phyloP scores from a whole-genome alignment of 2,329 filamentous ascomycete genomes.

The Epichloe gansuensis region DNA sequence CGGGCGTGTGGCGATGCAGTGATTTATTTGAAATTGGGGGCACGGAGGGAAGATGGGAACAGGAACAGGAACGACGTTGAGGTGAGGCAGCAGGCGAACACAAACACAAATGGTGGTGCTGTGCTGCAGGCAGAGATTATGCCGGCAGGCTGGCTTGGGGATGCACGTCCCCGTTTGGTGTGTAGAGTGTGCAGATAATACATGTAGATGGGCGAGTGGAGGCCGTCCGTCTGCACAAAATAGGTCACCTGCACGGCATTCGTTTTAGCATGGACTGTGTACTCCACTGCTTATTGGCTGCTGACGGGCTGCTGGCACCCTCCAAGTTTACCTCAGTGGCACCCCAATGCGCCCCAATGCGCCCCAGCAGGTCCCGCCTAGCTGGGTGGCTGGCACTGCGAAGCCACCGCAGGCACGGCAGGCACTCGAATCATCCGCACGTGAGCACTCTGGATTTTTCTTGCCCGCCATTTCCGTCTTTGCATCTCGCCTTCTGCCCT shows the following conservation, averaged over 20 bases:
- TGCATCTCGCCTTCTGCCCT: not conserved
- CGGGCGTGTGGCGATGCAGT: not conserved
- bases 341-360: slow-evolving; percentile 1
- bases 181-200: too few species aligned
- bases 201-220: too few species aligned
- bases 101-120: too few species aligned
- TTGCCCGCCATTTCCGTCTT: not conserved
- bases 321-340: slow-evolving; percentile 1
- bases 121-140: too few species aligned
- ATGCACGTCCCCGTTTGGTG: not conserved
- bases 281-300: slow-evolving; percentile 4
- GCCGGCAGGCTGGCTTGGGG: too few species aligned
- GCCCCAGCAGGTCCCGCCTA: slow-evolving; percentile 6
- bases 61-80: not conserved
- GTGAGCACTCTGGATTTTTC: slow-evolving; percentile 9
- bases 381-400: slow-evolving; percentile 6
- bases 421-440: slow-evolving; percentile 4
- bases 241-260: slow-evolving; percentile 2
- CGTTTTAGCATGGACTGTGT: not conserved
- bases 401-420: not conserved
- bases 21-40: not conserved
- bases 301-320: not conserved
- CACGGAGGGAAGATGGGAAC: not conserved
- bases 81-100: not conserved
- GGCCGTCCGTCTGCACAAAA: not conserved